phyloP scores from a whole-genome alignment of 2,329 filamentous ascomycete species.

The Alternaria burnsii region DNA sequence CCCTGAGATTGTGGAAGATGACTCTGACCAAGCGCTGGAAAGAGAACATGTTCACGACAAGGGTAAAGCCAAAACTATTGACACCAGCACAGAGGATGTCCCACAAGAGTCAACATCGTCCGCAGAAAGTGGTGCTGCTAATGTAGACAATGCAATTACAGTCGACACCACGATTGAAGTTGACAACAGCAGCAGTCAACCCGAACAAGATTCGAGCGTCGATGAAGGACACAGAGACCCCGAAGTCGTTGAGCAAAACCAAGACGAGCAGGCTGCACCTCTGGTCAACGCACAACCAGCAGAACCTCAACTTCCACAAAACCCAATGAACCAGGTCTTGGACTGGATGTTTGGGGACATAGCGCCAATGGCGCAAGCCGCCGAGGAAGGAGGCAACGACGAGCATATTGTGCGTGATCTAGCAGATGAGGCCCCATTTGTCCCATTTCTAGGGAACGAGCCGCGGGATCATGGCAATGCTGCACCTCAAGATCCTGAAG shows the following conservation, averaged over 20 bases:
- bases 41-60: conserved; percentile 32
- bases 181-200: conserved; percentile 12
- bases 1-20: conserved; percentile 38
- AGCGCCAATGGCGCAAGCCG: conserved; percentile 35
- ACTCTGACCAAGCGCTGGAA: conserved; percentile 40
- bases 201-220: conserved; percentile 3
- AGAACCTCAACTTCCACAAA: conserved; percentile 24
- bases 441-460: conserved; percentile 59
- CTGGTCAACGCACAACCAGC: conserved; percentile 11
- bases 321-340: conserved; percentile 44
- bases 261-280: conserved; percentile 14
- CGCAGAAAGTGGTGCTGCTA: conserved; percentile 6
- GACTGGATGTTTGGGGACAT: conserved; percentile 62
- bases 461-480: conserved; percentile 35
- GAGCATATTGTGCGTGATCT: conserved; percentile 68
- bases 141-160: conserved; percentile 10
- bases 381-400: conserved; percentile 56
- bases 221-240: conserved; percentile 4
- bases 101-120: conserved; percentile 6
- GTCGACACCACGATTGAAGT: conserved; percentile 6
- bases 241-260: conserved; percentile 6
- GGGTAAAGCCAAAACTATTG: conserved; percentile 37
- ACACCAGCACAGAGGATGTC: conserved; percentile 8
- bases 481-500: conserved; percentile 62
- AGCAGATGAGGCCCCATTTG: conserved; percentile 68